Evolutionary conservation across 768 basidiomycete genomes (phyloP).

Genomic region (Hericium alpestre): DNA sequence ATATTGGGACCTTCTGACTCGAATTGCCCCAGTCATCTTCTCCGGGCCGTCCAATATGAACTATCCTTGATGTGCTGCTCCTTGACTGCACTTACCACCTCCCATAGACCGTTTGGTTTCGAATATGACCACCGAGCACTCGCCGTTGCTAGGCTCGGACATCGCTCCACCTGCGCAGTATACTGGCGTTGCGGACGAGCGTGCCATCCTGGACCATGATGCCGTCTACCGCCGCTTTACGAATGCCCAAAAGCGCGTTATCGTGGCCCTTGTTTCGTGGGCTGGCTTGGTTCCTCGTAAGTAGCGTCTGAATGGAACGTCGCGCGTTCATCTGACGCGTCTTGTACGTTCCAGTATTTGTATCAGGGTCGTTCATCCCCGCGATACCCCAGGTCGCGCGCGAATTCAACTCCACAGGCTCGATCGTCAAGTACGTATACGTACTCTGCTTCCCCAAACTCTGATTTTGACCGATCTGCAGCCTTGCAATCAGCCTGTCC

Average conservation of each 20-base stretch:
- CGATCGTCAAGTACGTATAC: slow-evolving; percentile 41
- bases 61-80: too few relatives aligned
- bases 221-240: neutral
- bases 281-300: neutral
- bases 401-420: slow-evolving; percentile 48
- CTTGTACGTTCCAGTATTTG: slow-evolving; percentile 39
- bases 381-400: slow-evolving; percentile 63
- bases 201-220: neutral
- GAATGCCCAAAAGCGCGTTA: neutral
- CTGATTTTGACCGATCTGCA: neutral
- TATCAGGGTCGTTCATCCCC: slow-evolving; percentile 60
- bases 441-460: too few relatives aligned
- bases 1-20: too few relatives aligned
- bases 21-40: too few relatives aligned
- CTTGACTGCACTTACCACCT: neutral
- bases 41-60: too few relatives aligned
- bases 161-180: neutral
- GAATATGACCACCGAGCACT: neutral
- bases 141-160: neutral
- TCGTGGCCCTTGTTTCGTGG: neutral
- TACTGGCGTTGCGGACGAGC: neutral
- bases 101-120: neutral
- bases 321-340: too few relatives aligned
- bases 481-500: slow-evolving; percentile 6
- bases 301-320: neutral